Evolutionary conservation across 768 basidiomycete genomes (phyloP), one percentile per base, ranked within the genome.

Genomic region (Fistulinella prunicolor): DNA sequence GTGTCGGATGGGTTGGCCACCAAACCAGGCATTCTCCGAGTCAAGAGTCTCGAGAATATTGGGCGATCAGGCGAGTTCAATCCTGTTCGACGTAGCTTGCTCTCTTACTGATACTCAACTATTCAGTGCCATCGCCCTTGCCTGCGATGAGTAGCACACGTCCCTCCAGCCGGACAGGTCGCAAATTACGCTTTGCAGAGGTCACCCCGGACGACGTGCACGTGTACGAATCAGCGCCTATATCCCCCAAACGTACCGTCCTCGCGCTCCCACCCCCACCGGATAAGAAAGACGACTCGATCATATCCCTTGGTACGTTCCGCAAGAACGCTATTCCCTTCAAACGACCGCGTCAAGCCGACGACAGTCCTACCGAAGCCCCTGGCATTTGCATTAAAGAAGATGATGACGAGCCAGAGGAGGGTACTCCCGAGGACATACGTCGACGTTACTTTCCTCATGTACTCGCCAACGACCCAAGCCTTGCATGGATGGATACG

Each of bases 351-450:
- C 40, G 41, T 29, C 49, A 49, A 9, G 20, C 17, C 9, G 20
- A 55, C 9, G 19, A 54, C 10, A 44, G 47, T 12, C 45, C 48
- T 10, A 28, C 38, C 16, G 14, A 41, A 16, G 21, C 36, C 4
- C 51, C 29, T 9, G 16, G 12, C 1, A 17, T 21, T 8, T 30
- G 28, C 6, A 20, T 16, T 8, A 7, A 17, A 17, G 49, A 47
- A 17, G n/a, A 24, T 23, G 40, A 48, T 20, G 45, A 48, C 13
- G 70, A 76, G 32, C 73, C 71, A 4, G 80, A 82, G 54, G 86
- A 86, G 60, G 89, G 88, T 6, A 83, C 86, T 0, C 82, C 92
- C 3, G 90, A 92, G 62, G 79, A 86, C 59, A 94, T 95, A 47
- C 85, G 90, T 21, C 77, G 75, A 21, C 83, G 83, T 32, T 95